A percentile compares a stretch with the other conserved stretches of the same genome.
Conservation (phyloP, 192 early-diverging fungal species). For the Funneliformis mosseae region DNA sequence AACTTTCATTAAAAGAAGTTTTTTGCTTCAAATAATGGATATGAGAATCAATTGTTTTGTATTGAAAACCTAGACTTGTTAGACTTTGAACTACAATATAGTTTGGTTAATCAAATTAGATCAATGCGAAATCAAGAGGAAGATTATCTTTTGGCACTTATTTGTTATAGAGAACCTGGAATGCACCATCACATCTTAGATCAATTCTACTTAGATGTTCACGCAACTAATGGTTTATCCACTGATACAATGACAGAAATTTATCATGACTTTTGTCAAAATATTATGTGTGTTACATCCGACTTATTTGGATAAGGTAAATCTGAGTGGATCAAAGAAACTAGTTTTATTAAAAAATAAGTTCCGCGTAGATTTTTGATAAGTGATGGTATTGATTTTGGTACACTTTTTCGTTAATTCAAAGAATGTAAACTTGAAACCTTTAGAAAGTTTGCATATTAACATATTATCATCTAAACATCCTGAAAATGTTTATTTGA, state of each 20-base stretch:
- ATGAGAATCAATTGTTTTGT: constrained; percentile 28
- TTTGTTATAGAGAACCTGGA: constrained; percentile 29
- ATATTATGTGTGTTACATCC: constrained; percentile 26
- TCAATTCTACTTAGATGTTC: constrained; percentile 26
- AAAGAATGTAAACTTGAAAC: constrained; percentile 2
- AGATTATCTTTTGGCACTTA: constrained; percentile 13
- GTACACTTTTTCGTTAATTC: constrained; percentile 11
- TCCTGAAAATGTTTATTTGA: constrained; percentile 12
- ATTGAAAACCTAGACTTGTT: constrained; percentile 31
- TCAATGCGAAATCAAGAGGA: not conserved
- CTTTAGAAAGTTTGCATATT: not conserved
- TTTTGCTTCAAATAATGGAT: constrained; percentile 26
- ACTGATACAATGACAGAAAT: constrained; percentile 9
- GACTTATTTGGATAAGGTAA: constrained; percentile 28
- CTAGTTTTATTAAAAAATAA: not conserved
- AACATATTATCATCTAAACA: not conserved
- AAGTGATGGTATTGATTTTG: constrained; percentile 23
- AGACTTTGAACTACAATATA: constrained; percentile 27
- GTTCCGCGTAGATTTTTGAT: constrained; percentile 23
- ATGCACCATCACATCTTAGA: constrained; percentile 33
- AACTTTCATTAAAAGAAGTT: constrained; percentile 29
- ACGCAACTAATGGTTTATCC: constrained; percentile 13
- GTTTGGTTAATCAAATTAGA: constrained; percentile 28
- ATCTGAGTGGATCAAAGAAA: constrained; percentile 32
- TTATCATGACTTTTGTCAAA: constrained; percentile 26